These are phyloP conservation scores for Clonostachys rhizophaga DNA, from an alignment of 2,329 filamentous ascomycete genomes.

Conservation along the genomic window DNA sequence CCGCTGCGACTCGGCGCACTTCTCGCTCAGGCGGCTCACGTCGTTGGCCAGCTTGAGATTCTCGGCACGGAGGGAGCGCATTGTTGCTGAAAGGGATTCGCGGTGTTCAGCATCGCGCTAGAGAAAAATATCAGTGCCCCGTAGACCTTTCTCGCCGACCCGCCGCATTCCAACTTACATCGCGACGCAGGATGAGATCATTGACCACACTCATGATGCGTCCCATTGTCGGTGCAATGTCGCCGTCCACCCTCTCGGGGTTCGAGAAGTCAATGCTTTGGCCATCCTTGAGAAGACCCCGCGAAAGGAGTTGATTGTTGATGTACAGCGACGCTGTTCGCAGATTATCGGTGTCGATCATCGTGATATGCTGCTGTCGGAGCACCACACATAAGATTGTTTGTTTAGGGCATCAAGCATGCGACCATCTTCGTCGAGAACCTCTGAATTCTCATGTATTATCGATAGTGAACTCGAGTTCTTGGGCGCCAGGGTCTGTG, in stretches of 20 bases:
- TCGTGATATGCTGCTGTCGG: conserved; percentile 13
- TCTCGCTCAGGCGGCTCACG: conserved; percentile 53
- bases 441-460: too few relatives aligned
- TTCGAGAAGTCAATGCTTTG: conserved; percentile 78
- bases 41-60: conserved; percentile 69
- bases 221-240: conserved; percentile 62
- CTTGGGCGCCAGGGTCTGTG: too few relatives aligned
- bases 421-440: too few relatives aligned
- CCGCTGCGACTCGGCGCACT: conserved; percentile 47
- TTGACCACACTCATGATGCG: conserved; percentile 90
- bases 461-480: too few relatives aligned
- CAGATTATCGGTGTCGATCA: conserved; percentile 58
- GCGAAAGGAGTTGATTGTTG: conserved; percentile 66
- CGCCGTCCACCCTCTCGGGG: conserved; percentile 56
- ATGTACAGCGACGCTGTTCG: conserved; percentile 66
- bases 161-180: conserved; percentile 49
- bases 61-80: conserved; percentile 72
- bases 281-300: conserved; percentile 62
- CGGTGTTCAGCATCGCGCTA: conserved; percentile 87
- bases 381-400: too few relatives aligned
- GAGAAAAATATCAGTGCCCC: neutral
- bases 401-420: too few relatives aligned
- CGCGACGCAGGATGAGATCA: conserved; percentile 83
- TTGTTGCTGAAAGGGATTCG: conserved; percentile 73
- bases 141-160: conserved; percentile 20